Evolutionary conservation across 2,329 filamentous ascomycete genomes (phyloP).

Genomic region (Mycosphaerella arachidis): DNA sequence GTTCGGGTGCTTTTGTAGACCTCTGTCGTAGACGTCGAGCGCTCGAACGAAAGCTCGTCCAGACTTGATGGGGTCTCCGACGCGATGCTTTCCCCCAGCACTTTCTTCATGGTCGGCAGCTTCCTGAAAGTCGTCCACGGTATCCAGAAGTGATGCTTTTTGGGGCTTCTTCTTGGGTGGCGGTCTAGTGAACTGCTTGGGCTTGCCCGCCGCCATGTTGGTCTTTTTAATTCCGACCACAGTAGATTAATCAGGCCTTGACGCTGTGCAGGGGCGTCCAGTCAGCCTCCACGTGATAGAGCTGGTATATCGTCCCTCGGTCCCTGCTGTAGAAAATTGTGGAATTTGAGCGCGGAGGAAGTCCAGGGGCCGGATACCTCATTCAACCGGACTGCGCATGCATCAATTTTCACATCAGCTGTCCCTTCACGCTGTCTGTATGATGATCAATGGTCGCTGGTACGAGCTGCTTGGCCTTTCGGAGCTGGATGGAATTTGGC

Average conservation of each 20-base stretch:
- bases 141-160: slow-evolving; percentile 42
- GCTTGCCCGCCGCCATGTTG: slow-evolving; percentile 26
- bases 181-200: slow-evolving; percentile 29
- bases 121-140: slow-evolving; percentile 64
- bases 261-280: background rate
- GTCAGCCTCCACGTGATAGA: background rate
- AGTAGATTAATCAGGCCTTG: background rate
- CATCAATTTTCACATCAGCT: too few species aligned
- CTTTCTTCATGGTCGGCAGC: slow-evolving; percentile 66
- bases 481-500: too few species aligned
- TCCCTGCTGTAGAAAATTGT: too few species aligned
- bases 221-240: background rate
- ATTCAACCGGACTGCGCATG: too few species aligned
- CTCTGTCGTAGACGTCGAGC: slow-evolving; percentile 62
- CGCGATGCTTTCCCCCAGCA: slow-evolving; percentile 69
- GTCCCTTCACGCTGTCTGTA: too few species aligned
- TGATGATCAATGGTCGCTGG: too few species aligned
- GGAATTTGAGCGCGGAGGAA: too few species aligned
- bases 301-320: background rate
- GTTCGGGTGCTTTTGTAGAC: slow-evolving; percentile 55
- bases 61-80: slow-evolving; percentile 63
- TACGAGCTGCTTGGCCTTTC: too few species aligned
- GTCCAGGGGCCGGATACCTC: too few species aligned
- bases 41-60: slow-evolving; percentile 60
- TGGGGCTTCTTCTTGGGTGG: slow-evolving; percentile 39